Evolutionary conservation across 805 yeast species (phyloP), one percentile per base, ranked within the genome.

Genomic region (Grigorovia jiainica): DNA sequence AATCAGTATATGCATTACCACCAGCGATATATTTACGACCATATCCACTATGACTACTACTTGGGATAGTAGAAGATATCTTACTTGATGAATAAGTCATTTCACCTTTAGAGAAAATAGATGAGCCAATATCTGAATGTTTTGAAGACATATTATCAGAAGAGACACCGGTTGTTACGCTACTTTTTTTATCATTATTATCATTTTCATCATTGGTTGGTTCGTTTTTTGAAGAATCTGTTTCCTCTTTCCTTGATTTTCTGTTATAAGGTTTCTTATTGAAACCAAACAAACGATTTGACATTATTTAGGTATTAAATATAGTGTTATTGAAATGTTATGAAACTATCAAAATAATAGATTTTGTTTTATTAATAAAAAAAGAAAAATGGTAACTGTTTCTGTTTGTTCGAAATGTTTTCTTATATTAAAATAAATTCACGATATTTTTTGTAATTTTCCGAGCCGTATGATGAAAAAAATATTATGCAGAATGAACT

Each of bases 81-180:
- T 34, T 34, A 33, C 54, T 34, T 2, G 61, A 57, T 7, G 60
- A 51, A 5, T 49, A 46, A 38, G 61, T 55, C 7, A 37, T 23
- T 38, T 53, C 49, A 29, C 60, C 47, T 44, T 47, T 55, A 10
- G 62, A 56, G 44, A 57, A 57, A 8, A 57, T 46, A 5, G 62
- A 57, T 8, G 55, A 51, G 9, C 58, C 20, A 20, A 34, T 40
- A 17, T 40, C 42, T n/a, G 44, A 37, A 24, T 23, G 29, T 23
- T 23, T 36, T 15, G 43, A 21, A 13, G 41, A 39, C 10, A 13
- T 19, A 24, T 39, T 34, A n/a, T 30, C 27, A 10, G 20, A 11
- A n/a, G 8, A 10, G 7, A 19, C 29, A 15, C 40, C 10, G 4
- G 5, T 15, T 7, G 20, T 15, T 7, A 7, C 23, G 13, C 29